These are phyloP conservation scores for Mycena albidolilacea DNA, from an alignment of 768 basidiomycete genomes.

Conservation along the genomic window DNA sequence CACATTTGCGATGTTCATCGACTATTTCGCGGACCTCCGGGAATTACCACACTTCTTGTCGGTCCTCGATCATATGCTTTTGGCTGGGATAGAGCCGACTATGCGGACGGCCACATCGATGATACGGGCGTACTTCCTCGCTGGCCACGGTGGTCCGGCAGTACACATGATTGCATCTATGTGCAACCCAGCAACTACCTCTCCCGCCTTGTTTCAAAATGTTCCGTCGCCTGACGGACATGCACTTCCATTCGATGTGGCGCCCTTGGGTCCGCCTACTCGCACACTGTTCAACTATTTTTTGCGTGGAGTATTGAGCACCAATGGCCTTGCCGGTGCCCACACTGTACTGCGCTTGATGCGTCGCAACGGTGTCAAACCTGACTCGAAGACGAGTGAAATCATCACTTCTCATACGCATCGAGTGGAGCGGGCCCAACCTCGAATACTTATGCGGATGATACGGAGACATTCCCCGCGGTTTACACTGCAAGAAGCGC, in stretches of 20 bases:
- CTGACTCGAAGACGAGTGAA: constrained; percentile 69
- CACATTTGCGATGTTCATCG: constrained; percentile 77
- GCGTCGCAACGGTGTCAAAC: constrained; percentile 63
- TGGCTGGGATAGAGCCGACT: constrained; percentile 60
- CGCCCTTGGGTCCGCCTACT: constrained; percentile 52
- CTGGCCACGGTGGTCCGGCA: constrained; percentile 64
- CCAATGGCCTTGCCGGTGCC: constrained; percentile 65
- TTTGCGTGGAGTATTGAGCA: constrained; percentile 63
- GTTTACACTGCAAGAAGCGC: constrained; percentile 71
- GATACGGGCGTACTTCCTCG: constrained; percentile 68
- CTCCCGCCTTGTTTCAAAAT: constrained; percentile 47
- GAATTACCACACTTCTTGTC: constrained; percentile 62
- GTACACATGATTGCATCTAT: constrained; percentile 65
- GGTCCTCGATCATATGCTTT: constrained; percentile 64
- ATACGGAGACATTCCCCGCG: constrained; percentile 64
- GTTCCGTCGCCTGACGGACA: constrained; percentile 39
- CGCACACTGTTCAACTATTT: constrained; percentile 74
- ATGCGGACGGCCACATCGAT: constrained; percentile 65
- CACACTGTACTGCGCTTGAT: constrained; percentile 68
- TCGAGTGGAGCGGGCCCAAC: constrained; percentile 57
- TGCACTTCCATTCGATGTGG: constrained; percentile 48
- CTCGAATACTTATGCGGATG: constrained; percentile 63
- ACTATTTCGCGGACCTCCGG: constrained; percentile 61
- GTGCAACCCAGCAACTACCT: constrained; percentile 52
- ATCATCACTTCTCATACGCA: constrained; percentile 69